phyloP scores from a whole-genome alignment of 2,329 filamentous ascomycete species.

The Hymenotorrendiella dingleyae region DNA sequence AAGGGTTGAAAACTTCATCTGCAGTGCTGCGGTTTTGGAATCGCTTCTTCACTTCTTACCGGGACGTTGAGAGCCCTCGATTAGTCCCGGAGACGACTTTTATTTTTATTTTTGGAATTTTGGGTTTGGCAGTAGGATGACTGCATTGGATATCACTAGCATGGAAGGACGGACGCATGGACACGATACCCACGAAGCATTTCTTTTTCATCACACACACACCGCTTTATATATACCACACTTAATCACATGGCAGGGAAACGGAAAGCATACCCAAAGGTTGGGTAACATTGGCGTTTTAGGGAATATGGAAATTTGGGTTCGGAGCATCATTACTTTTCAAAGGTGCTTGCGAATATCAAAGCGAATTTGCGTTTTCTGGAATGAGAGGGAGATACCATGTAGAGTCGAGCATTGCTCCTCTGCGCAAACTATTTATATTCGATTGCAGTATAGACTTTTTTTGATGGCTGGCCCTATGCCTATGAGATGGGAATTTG shows the following conservation, averaged over 20 bases:
- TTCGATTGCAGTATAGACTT: no score
- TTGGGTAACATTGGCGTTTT: no score
- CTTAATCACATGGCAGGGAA: neutral
- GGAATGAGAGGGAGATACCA: neutral
- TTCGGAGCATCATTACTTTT: neutral
- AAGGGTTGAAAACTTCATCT: conserved; percentile 17
- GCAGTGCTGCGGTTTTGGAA: no score
- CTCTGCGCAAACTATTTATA: no score
- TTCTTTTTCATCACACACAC: neutral
- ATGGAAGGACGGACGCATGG: neutral
- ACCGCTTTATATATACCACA: conserved; percentile 1
- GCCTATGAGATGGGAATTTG: no score
- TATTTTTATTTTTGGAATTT: neutral
- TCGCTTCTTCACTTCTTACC: conserved; percentile 13
- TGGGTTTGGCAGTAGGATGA: no score
- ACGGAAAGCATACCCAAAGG: no score
- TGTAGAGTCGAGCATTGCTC: conserved; percentile 3
- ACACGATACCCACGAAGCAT: conserved; percentile 6
- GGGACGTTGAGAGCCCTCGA: conserved; percentile 17
- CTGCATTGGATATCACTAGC: neutral
- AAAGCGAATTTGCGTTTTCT: neutral
- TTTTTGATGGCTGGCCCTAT: no score
- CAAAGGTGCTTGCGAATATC: neutral
- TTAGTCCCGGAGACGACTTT: conserved; percentile 16
- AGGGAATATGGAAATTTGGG: neutral